Evolutionary conservation across 768 basidiomycete genomes (phyloP).

Genomic region (Lentinula sp.): DNA sequence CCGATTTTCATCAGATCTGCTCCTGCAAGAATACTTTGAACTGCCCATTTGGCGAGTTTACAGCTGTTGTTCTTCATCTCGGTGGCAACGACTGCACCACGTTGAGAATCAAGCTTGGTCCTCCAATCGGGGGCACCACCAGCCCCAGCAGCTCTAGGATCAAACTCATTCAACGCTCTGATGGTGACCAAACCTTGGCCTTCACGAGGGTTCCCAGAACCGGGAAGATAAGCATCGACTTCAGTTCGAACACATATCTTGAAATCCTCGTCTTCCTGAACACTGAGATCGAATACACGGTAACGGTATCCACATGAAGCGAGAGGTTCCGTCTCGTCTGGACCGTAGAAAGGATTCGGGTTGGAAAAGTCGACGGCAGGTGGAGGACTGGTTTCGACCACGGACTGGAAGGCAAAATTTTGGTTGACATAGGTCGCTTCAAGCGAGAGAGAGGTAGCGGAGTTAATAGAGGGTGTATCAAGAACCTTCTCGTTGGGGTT

Average conservation of each 20-base stretch:
- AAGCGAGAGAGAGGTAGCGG: constrained; percentile 86
- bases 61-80: constrained; percentile 99
- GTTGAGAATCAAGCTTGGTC: constrained; percentile 91
- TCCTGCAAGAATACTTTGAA: constrained; percentile 91
- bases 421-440: constrained; percentile 99
- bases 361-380: constrained; percentile 69
- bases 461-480: constrained; percentile 84
- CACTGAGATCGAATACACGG: constrained; percentile 87
- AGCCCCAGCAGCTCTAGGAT: constrained; percentile 81
- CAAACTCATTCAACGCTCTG: constrained; percentile 96
- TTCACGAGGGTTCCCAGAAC: constrained; percentile 55
- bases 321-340: constrained; percentile 91
- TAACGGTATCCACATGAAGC: constrained; percentile 97
- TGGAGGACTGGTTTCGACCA: constrained; percentile 61
- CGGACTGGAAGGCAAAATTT: constrained; percentile 96
- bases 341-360: constrained; percentile 93
- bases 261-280: constrained; percentile 87
- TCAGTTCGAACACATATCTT: constrained; percentile 93
- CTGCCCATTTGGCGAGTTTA: constrained; percentile 96
- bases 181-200: constrained; percentile 84
- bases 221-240: constrained; percentile 79
- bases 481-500: constrained; percentile 66
- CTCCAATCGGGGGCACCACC: constrained; percentile 99
- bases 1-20: constrained; percentile 97
- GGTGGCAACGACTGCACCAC: constrained; percentile 95